Percentiles rank a stretch among this genome's conserved stretches.
phyloP scores from a whole-genome alignment of 345 rosid genomes.

The Citrus glauca region DNA sequence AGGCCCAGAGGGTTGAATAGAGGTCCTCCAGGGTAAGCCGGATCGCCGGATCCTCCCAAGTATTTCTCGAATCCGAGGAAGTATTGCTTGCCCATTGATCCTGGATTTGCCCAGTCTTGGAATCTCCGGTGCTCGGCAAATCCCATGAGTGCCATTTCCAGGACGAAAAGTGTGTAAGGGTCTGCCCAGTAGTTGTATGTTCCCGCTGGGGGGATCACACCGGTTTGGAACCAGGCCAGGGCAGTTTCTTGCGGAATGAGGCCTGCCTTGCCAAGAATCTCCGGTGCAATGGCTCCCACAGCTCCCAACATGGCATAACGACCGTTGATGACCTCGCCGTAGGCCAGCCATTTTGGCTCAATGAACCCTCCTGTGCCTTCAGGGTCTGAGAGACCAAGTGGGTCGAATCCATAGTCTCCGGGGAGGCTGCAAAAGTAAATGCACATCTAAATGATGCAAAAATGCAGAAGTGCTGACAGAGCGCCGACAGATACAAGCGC shows the following conservation, averaged over 20 bases:
- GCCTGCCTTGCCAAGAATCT: conserved; percentile 82
- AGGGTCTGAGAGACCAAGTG: conserved; percentile 95
- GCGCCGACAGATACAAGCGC: too few relatives aligned
- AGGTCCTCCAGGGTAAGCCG: conserved; percentile 91
- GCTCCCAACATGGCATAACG: conserved; percentile 87
- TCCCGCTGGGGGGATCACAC: conserved; percentile 96
- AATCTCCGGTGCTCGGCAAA: conserved; percentile 95
- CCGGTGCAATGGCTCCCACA: conserved; percentile 81
- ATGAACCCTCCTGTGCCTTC: conserved; percentile 97
- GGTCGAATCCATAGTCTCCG: conserved; percentile 94
- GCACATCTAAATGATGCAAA: neutral
- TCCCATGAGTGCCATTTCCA: conserved; percentile 94
- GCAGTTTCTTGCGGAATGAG: conserved; percentile 82
- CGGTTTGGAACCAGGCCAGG: conserved; percentile 94
- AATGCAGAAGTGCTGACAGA: too few relatives aligned
- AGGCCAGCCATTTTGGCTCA: conserved; percentile 94
- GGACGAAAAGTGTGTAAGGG: conserved; percentile 76
- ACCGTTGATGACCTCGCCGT: conserved; percentile 88
- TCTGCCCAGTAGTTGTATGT: conserved; percentile 98
- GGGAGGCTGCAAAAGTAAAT: conserved; percentile 56
- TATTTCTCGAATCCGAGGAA: conserved; percentile 85
- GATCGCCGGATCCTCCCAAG: conserved; percentile 83
- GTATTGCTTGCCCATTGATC: conserved; percentile 90
- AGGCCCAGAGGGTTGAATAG: conserved; percentile 91
- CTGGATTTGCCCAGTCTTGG: conserved; percentile 91